Evolutionary conservation across 2,329 filamentous ascomycete species (phyloP), one percentile per base, ranked within the genome.

Genomic region (Trichoderma breve): DNA sequence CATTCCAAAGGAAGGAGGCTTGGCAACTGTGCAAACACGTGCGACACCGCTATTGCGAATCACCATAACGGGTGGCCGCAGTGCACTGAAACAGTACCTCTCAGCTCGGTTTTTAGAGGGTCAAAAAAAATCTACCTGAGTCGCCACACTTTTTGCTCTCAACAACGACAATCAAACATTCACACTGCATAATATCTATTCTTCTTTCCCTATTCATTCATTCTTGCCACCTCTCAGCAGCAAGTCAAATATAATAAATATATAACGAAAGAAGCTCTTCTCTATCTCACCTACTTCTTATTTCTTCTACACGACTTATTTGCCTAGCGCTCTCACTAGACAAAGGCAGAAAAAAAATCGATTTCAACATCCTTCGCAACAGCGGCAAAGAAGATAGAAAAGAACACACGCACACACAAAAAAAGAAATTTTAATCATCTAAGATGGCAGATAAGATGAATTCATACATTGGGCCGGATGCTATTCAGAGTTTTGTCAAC

Each of bases 401-500:
- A 12, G 21, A 60, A 34, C 18, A 60, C n/a, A 32, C 32, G 18
- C 8, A 55, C 39, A 36, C 21, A 39, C 21, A 66, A 34, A 53
- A 66, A 32, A 36, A n/a, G 7, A 34, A 65, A 2, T 4, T 18
- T 66, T 12, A 0, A 26, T 65, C 39, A 34, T 12, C 24, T 43
- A 30, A n/a, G 6, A 71, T 71, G 62, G 21, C 64, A 8, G 62
- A 55, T 28, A 72, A 47, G 28, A 80, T 51, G 55, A 26, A 6
- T 47, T 7, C 79, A 75, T 72, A 77, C 14, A 72, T 76, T 43
- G 74, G 74, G 58, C 73, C 74, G 39, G 76, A 77, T 39, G 78
- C 86, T 55, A 79, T 86, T 57, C 78, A 83, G 78, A 82, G 84
- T 61, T 87, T 88, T 75, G 77, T 86, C 73, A 78, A 82, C 62